Conservation (phyloP, 768 basidiomycete genomes). For the Coprinopsis cinerea region DNA sequence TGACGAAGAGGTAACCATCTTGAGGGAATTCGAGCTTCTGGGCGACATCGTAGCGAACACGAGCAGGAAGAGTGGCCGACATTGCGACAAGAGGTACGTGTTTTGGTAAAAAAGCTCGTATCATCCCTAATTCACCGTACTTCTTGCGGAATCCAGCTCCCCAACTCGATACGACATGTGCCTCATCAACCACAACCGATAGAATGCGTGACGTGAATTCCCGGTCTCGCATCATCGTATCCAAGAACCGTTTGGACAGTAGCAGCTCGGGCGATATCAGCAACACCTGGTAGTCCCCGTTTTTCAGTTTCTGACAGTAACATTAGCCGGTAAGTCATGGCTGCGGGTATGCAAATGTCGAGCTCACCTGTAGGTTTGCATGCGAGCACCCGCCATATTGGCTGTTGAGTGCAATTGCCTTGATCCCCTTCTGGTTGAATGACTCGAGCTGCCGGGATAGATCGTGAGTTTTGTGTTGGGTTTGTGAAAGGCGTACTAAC, state of each 20-base stretch:
- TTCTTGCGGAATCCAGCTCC: conserved; percentile 28
- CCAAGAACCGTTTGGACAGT: conserved; percentile 21
- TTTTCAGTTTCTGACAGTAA: conserved; percentile 16
- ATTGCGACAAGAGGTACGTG: conserved; percentile 25
- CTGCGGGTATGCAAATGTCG: not conserved
- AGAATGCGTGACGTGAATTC: conserved; percentile 17
- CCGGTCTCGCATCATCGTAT: conserved; percentile 19
- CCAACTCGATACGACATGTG: conserved; percentile 33
- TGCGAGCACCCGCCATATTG: conserved; percentile 22
- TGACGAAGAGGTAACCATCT: conserved; percentile 14
- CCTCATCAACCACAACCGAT: conserved; percentile 29
- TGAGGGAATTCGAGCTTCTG: conserved; percentile 21
- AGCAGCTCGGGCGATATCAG: conserved; percentile 30
- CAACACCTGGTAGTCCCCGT: conserved; percentile 20
- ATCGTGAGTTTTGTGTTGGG: not conserved
- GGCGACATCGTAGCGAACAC: conserved; percentile 22
- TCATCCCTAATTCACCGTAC: conserved; percentile 21
- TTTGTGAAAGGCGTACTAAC: conserved; percentile 2
- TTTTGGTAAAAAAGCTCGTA: conserved; percentile 25
- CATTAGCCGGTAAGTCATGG: conserved; percentile 12
- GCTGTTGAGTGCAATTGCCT: conserved; percentile 27
- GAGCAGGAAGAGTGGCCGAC: conserved; percentile 26
- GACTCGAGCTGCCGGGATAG: not conserved
- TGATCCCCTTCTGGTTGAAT: conserved; percentile 18
- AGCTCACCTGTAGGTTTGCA: conserved; percentile 20